Evolutionary conservation across 2,329 filamentous ascomycete species (phyloP), one percentile per base, ranked within the genome.

Genomic region (Colletotrichum cuscutae): DNA sequence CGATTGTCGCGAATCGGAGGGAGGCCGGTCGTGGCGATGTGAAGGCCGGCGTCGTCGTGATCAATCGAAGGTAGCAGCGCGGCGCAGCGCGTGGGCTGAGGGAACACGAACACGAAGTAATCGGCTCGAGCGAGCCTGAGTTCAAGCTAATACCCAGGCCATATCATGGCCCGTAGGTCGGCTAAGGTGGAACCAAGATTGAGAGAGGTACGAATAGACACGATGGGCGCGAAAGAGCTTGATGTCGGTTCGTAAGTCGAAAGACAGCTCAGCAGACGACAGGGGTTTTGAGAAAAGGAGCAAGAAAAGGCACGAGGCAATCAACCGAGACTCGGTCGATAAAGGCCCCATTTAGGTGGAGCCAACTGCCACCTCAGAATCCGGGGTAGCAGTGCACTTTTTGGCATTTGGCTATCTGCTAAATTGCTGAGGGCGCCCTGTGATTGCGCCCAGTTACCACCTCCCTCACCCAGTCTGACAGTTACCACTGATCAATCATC

Each of bases 91-190:
- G 24, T 46, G 58, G 42, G 26, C 57, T 35, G 24, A 26, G 68
- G 42, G 60, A 56, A 65, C 32, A 56, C 52, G 65, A 65, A 69
- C n/a, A 68, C 63, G 72, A 72, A 49, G 67, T 35, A 65, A 61
- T 69, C 70, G 72, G 69, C 72, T 73, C 69, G 32, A 52, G 32
- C 63, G 72, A 74, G 72, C 69, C 72, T 69, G 6, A 30, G 30
- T 61, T 65, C 60, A 67, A 72, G 60, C 72, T 73, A 69, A 46
- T 53, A 49, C 30, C 49, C 65, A 74, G 64, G 64, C 72, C 72
- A 74, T 74, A 69, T 63, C 72, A 72, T 56, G 60, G 70, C 69
- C 69, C 56, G 58, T 49, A 24, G 66, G 60, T 57, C 22, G 42
- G 28, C 15, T 57, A 58, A 61, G 60, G 54, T 22, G 28, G 46